Evolutionary conservation across 306 rosid species (phyloP).

Genomic region (Fragaria iinumae): DNA sequence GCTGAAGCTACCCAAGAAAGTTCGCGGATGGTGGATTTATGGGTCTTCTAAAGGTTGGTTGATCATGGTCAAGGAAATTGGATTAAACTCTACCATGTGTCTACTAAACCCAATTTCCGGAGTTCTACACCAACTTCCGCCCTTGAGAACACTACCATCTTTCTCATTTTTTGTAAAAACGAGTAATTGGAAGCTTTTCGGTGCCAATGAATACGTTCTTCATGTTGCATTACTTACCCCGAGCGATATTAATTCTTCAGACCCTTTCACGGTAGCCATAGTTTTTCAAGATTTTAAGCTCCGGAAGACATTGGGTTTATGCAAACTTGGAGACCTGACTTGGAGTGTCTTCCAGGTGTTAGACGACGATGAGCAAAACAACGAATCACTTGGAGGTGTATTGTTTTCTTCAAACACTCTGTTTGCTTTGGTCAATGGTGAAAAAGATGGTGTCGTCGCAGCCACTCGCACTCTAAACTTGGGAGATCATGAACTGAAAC

Average conservation of each 20-base stretch:
- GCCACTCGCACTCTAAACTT: neutral
- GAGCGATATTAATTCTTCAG: neutral
- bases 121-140: neutral
- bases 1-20: neutral
- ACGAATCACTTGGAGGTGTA: neutral
- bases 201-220: neutral
- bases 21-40: neutral
- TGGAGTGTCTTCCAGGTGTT: neutral
- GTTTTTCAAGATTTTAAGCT: neutral
- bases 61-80: neutral
- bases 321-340: neutral
- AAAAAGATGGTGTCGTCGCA: neutral
- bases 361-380: neutral
- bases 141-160: slow-evolving; percentile 4
- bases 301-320: neutral
- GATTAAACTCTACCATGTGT: neutral
- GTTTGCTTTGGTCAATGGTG: neutral
- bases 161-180: neutral
- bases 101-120: slow-evolving; percentile 1
- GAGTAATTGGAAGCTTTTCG: neutral
- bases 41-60: slow-evolving; percentile 7
- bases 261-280: neutral
- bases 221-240: neutral
- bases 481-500: neutral
- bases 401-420: neutral